A percentile compares a stretch with the other conserved stretches of the same genome.
Conservation (phyloP, 169 alveolate species). For the Neospora caninum region DNA sequence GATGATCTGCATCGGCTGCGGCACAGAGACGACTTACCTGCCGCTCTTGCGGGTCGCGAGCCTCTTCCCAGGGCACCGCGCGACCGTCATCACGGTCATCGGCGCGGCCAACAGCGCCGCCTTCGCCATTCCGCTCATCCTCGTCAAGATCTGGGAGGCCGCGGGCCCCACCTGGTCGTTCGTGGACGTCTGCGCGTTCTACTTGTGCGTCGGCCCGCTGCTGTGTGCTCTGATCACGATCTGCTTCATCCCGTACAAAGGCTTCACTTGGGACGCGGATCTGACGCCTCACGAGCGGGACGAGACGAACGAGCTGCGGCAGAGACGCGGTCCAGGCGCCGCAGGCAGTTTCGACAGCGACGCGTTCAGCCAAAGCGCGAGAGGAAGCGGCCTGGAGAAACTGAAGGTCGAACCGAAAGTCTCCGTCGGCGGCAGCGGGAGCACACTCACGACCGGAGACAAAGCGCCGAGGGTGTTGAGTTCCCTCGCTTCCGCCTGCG, state of each 20-base stretch:
- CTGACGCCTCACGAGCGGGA: background rate
- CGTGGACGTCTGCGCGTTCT: background rate
- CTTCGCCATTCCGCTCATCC: constrained; percentile 54
- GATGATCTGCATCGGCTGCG: constrained; percentile 45
- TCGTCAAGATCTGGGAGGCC: constrained; percentile 38
- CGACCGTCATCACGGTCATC: constrained; percentile 40
- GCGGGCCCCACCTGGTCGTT: constrained; percentile 19
- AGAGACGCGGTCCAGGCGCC: too few species aligned
- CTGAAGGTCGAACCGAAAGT: too few species aligned
- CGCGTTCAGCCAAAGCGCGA: too few species aligned
- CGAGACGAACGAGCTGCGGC: background rate
- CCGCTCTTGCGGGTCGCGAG: constrained; percentile 36
- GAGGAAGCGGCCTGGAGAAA: too few species aligned
- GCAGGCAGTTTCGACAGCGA: too few species aligned
- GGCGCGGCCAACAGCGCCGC: constrained; percentile 59
- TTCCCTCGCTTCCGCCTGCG: too few species aligned
- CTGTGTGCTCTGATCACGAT: background rate
- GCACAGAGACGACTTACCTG: constrained; percentile 57
- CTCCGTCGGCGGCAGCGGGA: too few species aligned
- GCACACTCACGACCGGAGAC: too few species aligned
- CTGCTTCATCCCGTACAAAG: background rate
- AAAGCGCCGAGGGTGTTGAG: too few species aligned
- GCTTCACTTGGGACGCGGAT: background rate
- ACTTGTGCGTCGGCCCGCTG: background rate
- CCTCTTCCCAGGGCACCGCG: constrained; percentile 25